Evolutionary conservation across 805 yeast genomes (phyloP).

Genomic region (Candida caryicola): DNA sequence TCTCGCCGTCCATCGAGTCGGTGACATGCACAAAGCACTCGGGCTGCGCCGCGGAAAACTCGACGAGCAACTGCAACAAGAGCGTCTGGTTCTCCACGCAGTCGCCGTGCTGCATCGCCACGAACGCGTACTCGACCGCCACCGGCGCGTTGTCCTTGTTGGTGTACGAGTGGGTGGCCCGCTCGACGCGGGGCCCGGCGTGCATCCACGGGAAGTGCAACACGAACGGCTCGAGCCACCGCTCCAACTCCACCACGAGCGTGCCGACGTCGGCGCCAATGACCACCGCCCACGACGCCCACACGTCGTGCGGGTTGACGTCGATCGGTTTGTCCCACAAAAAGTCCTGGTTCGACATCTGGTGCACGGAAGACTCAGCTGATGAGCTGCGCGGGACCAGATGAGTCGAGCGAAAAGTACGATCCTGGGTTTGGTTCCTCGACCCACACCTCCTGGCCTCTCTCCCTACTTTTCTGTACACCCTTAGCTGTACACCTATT

Average conservation of each 20-base stretch:
- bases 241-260: constrained; percentile 3
- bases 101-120: constrained; percentile 44
- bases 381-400: too few species aligned
- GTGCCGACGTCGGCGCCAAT: background rate
- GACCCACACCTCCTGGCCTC: too few species aligned
- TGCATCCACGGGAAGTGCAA: constrained; percentile 21
- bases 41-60: constrained; percentile 24
- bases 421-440: too few species aligned
- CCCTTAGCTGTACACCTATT: too few species aligned
- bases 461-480: too few species aligned
- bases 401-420: too few species aligned
- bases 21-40: constrained; percentile 3
- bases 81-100: constrained; percentile 45
- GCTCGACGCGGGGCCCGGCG: constrained; percentile 4
- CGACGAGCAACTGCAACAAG: constrained; percentile 37
- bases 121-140: constrained; percentile 30
- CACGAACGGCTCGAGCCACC: constrained; percentile 18
- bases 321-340: background rate
- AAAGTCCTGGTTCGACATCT: too few species aligned
- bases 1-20: constrained; percentile 15
- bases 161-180: background rate
- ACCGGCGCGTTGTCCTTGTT: constrained; percentile 2
- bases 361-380: too few species aligned
- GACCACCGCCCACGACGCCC: constrained; percentile 1
- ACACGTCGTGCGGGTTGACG: background rate